These are phyloP conservation scores for Gastrodia elata DNA, from an alignment of 106 monocot genomes.

Conservation along the genomic window DNA sequence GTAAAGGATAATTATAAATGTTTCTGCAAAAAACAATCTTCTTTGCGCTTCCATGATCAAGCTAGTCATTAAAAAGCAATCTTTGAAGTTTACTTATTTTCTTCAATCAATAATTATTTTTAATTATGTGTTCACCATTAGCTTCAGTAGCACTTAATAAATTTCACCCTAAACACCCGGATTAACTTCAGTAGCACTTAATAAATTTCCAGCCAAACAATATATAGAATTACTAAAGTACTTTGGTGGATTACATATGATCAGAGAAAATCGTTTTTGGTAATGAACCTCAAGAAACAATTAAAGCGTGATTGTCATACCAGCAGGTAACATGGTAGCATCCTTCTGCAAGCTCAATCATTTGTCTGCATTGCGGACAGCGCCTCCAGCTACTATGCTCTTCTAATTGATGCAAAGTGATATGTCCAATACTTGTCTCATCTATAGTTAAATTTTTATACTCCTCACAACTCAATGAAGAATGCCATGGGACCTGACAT, in stretches of 20 bases:
- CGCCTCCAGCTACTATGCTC: constrained; percentile 50
- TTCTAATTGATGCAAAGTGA: constrained; percentile 29
- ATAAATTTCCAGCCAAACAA: neutral
- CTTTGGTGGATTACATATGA: neutral
- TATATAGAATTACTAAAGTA: neutral
- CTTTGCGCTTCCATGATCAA: neutral
- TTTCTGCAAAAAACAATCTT: neutral
- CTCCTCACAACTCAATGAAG: constrained; percentile 64
- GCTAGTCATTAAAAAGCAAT: neutral
- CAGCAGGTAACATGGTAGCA: constrained; percentile 77
- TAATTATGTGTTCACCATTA: neutral
- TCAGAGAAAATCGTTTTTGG: neutral
- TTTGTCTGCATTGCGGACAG: constrained; percentile 52
- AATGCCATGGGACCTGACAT: constrained; percentile 70
- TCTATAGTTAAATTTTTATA: constrained; percentile 44
- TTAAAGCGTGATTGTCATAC: constrained; percentile 26
- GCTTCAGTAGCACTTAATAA: neutral
- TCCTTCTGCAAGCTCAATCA: constrained; percentile 64
- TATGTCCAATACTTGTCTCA: constrained; percentile 36
- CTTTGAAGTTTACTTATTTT: neutral
- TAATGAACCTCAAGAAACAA: neutral
- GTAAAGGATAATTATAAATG: neutral
- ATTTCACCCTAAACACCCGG: neutral
- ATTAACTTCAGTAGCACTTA: neutral
- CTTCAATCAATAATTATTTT: too few relatives aligned